These are phyloP conservation scores for Bipolaris victoriae DNA, from an alignment of 2,329 filamentous ascomycete species.

Conservation along the genomic window DNA sequence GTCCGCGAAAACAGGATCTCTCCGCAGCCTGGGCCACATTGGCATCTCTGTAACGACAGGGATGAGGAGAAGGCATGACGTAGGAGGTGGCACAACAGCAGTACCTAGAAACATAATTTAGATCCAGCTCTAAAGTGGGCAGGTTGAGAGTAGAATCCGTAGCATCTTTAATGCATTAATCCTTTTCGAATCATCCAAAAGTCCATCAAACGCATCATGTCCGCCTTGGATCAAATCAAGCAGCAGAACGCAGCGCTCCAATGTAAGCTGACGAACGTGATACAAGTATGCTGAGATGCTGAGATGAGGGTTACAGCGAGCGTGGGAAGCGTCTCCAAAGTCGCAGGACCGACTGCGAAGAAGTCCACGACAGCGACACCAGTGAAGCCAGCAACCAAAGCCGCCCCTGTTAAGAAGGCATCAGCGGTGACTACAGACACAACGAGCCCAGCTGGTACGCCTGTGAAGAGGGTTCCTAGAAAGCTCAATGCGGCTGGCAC, in stretches of 20 bases:
- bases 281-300: not conserved
- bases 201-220: conserved; percentile 31
- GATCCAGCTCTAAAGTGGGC: not conserved
- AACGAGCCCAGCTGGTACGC: conserved; percentile 23
- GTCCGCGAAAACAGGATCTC: conserved; percentile 28
- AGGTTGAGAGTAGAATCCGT: not conserved
- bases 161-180: not conserved
- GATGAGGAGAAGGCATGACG: conserved; percentile 24
- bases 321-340: conserved; percentile 38
- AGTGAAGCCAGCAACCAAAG: conserved; percentile 24
- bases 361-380: conserved; percentile 33
- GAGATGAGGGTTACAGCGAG: conserved; percentile 31
- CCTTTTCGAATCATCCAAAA: not conserved
- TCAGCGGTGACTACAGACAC: conserved; percentile 9
- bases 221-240: conserved; percentile 49
- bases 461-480: conserved; percentile 33
- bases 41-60: conserved; percentile 20
- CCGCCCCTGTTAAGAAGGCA: conserved; percentile 25
- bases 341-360: conserved; percentile 33
- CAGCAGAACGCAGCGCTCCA: conserved; percentile 52
- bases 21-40: conserved; percentile 17
- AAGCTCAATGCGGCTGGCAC: conserved; percentile 22
- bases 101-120: conserved; percentile 14
- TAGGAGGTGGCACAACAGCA: conserved; percentile 21
- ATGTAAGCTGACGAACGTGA: conserved; percentile 38